Conservation (phyloP, 208 protist species). For the Acanthamoeba castellanii region DNA sequence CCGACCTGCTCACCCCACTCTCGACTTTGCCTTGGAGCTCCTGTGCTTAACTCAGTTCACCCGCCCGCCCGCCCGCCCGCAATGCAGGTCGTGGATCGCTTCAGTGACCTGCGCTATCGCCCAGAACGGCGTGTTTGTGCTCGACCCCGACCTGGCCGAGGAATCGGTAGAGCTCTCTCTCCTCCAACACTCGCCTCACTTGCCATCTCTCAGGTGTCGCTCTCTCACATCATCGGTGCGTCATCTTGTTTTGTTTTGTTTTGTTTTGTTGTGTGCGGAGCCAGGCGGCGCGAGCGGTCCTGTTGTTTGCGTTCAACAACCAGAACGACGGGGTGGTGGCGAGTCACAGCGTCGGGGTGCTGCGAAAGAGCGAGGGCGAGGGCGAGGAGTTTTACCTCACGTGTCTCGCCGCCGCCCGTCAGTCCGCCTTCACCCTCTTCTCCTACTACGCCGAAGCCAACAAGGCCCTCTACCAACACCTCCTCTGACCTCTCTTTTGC, state of each 20-base stretch:
- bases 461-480: constrained; percentile 52
- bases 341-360: constrained; percentile 54
- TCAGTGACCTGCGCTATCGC: constrained; percentile 28
- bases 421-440: constrained; percentile 8
- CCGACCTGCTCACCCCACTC: background rate
- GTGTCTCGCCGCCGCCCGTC: background rate
- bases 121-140: background rate
- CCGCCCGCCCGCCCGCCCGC: background rate
- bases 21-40: background rate
- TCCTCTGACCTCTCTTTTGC: background rate
- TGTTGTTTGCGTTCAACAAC: constrained; percentile 57
- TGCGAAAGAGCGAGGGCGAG: constrained; percentile 55
- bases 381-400: constrained; percentile 58
- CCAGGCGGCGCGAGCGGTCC: constrained; percentile 30
- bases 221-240: background rate
- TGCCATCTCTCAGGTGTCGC: background rate
- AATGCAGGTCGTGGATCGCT: background rate
- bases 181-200: background rate
- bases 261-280: background rate
- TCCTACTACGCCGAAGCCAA: constrained; percentile 47
- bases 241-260: background rate
- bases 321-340: constrained; percentile 60
- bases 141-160: constrained; percentile 49
- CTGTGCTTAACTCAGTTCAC: background rate
- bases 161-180: background rate